Evolutionary conservation across 805 yeast genomes (phyloP).

Genomic region (Saccharomycopsis vini): DNA sequence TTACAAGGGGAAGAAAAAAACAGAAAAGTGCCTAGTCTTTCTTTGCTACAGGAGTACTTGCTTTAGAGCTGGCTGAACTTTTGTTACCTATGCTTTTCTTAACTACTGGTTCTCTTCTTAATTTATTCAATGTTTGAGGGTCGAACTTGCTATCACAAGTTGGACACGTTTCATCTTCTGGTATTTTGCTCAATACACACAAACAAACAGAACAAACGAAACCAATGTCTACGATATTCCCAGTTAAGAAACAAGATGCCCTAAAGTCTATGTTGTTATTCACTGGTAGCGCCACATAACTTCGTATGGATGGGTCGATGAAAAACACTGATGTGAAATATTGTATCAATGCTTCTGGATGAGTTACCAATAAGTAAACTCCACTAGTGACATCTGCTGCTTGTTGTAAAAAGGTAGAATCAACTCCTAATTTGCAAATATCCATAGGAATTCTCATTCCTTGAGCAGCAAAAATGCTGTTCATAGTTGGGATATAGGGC

Average conservation of each 20-base stretch:
- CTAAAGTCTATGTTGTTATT: conserved; percentile 83
- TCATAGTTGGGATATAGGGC: conserved; percentile 90
- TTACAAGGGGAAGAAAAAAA: too few species aligned
- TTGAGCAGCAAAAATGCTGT: conserved; percentile 91
- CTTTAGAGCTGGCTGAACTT: too few species aligned
- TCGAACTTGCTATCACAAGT: conserved; percentile 80
- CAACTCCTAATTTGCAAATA: conserved; percentile 66
- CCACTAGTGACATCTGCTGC: conserved; percentile 95
- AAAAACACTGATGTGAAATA: conserved; percentile 74
- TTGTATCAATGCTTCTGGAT: conserved; percentile 73
- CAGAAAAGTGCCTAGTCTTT: too few species aligned
- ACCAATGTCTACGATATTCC: conserved; percentile 86
- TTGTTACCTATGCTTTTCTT: conserved; percentile 19
- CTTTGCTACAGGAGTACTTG: too few species aligned
- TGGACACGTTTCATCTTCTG: conserved; percentile 65
- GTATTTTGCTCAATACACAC: conserved; percentile 63
- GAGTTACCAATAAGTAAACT: conserved; percentile 59
- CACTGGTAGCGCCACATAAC: conserved; percentile 72
- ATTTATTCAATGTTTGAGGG: conserved; percentile 43
- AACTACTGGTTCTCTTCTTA: conserved; percentile 55
- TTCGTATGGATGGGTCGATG: conserved; percentile 75
- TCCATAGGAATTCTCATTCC: conserved; percentile 85
- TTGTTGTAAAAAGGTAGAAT: conserved; percentile 73
- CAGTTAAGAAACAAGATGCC: conserved; percentile 88
- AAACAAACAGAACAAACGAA: conserved; percentile 92